phyloP scores from a whole-genome alignment of 108 stramenopile genomes.

The Skeletonema grethae region DNA sequence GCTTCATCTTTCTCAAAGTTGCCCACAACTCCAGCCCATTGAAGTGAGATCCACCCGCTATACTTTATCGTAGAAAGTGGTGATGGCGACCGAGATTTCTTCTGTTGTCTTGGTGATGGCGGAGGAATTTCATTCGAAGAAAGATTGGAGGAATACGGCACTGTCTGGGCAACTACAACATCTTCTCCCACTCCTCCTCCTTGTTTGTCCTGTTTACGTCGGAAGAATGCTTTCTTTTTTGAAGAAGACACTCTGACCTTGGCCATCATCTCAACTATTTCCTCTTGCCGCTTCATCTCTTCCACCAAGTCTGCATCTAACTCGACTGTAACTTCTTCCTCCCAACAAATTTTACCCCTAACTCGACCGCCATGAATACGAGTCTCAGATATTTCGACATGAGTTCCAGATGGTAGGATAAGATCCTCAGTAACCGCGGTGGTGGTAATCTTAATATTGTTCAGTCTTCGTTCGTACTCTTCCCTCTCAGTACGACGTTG shows the following conservation, averaged over 20 bases:
- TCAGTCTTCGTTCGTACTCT: not conserved
- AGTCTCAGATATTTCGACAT: constrained; percentile 45
- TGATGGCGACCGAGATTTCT: constrained; percentile 18
- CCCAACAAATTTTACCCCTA: constrained; percentile 43
- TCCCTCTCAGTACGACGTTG: not conserved
- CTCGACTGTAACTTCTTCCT: constrained; percentile 41
- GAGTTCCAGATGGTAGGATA: constrained; percentile 28
- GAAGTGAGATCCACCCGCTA: constrained; percentile 44
- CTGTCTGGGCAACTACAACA: not conserved
- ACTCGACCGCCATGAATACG: constrained; percentile 45
- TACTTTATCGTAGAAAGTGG: constrained; percentile 40
- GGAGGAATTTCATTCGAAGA: constrained; percentile 1
- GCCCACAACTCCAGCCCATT: constrained; percentile 23
- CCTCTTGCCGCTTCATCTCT: not conserved
- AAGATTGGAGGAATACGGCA: constrained; percentile 15
- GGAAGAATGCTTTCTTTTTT: constrained; percentile 11
- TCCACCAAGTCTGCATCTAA: constrained; percentile 22
- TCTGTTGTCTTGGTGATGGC: constrained; percentile 12
- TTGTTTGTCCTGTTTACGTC: constrained; percentile 3
- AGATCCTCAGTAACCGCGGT: constrained; percentile 29
- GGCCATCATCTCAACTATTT: constrained; percentile 6
- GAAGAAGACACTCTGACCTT: not conserved
- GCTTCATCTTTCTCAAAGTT: constrained; percentile 25
- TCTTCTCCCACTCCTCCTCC: not conserved
- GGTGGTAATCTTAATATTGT: constrained; percentile 11